These are phyloP conservation scores for Aureobasidium musti DNA, from an alignment of 2,329 filamentous ascomycete species.

Conservation along the genomic window DNA sequence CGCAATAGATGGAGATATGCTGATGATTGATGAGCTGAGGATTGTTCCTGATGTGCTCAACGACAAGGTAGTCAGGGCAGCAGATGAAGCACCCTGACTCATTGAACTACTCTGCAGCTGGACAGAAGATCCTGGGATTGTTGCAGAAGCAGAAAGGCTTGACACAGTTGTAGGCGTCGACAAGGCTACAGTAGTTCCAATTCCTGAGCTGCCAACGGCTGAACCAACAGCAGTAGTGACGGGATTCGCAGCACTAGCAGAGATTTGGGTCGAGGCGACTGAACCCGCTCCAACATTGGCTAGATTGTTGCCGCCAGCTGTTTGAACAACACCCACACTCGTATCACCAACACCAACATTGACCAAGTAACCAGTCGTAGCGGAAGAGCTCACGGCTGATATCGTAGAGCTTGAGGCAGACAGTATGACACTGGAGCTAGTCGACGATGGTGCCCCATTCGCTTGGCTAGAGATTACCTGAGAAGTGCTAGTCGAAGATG, in stretches of 20 bases:
- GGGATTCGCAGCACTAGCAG: neutral
- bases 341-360: neutral
- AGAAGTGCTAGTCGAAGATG: neutral
- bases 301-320: conserved; percentile 18
- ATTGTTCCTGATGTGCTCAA: neutral
- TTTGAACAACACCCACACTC: conserved; percentile 6
- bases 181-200: neutral
- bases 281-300: neutral
- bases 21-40: neutral
- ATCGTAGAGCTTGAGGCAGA: neutral
- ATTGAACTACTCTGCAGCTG: neutral
- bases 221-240: neutral
- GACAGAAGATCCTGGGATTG: neutral
- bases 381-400: neutral
- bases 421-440: neutral
- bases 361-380: conserved; percentile 7
- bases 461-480: neutral
- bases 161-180: neutral
- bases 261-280: conserved; percentile 4
- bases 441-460: neutral
- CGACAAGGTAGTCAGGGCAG: neutral
- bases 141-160: neutral
- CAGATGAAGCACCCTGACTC: neutral
- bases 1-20: neutral
- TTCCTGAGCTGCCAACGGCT: neutral